Conservation (phyloP, 2,329 filamentous ascomycete species). For the Sporothrix inflata region DNA sequence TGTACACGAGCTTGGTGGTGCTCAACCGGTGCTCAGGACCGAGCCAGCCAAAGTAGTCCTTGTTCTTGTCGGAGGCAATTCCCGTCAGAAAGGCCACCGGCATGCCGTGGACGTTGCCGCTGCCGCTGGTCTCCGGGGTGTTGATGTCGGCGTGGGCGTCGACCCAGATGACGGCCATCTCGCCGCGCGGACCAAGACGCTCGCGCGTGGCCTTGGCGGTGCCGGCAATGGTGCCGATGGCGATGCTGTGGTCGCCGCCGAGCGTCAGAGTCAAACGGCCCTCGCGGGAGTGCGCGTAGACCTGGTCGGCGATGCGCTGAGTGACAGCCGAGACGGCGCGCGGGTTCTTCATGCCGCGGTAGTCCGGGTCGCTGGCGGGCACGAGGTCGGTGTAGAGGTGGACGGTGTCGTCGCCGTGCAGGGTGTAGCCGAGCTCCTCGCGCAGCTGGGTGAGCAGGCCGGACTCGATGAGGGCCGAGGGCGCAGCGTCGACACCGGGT, state of each 20-base stretch:
- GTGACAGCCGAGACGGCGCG: conserved; percentile 85
- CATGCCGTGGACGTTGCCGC: conserved; percentile 98
- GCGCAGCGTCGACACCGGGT: conserved; percentile 86
- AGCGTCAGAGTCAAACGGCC: conserved; percentile 90
- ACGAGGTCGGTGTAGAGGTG: conserved; percentile 79
- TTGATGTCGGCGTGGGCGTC: conserved; percentile 99
- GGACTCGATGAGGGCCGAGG: conserved; percentile 82
- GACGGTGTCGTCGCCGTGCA: conserved; percentile 80
- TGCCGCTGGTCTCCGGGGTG: conserved; percentile 84
- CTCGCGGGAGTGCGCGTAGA: conserved; percentile 81
- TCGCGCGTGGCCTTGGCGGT: conserved; percentile 85
- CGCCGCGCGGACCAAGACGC: conserved; percentile 65
- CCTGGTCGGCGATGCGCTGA: conserved; percentile 75
- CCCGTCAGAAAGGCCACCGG: conserved; percentile 90
- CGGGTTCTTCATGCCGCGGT: conserved; percentile 94
- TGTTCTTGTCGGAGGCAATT: conserved; percentile 73
- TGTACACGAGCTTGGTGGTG: conserved; percentile 90
- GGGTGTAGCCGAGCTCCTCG: conserved; percentile 84
- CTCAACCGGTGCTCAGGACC: conserved; percentile 70
- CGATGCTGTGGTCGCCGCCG: conserved; percentile 94
- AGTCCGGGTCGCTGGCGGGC: conserved; percentile 72
- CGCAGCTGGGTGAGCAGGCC: conserved; percentile 83
- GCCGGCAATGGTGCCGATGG: conserved; percentile 89
- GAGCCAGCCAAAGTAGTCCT: conserved; percentile 90
- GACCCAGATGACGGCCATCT: conserved; percentile 97